Conservation (phyloP, 768 basidiomycete species). For the Boletus sp. region DNA sequence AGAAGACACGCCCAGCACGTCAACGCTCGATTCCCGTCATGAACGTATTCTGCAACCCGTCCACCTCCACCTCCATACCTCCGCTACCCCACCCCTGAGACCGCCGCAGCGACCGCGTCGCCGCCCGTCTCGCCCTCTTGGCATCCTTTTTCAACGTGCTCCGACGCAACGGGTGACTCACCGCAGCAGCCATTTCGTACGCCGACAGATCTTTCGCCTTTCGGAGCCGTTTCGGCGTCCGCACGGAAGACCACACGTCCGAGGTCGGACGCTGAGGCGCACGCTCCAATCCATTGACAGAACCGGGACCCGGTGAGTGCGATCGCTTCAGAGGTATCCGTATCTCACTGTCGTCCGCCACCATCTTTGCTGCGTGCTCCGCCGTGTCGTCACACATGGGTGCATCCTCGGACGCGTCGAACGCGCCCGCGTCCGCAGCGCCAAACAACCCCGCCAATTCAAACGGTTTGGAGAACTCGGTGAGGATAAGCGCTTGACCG, state of each 20-base stretch:
- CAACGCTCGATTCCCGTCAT: conserved; percentile 21
- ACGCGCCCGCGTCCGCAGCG: conserved; percentile 78
- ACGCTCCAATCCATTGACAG: neutral
- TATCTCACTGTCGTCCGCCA: conserved; percentile 39
- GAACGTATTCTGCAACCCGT: conserved; percentile 21
- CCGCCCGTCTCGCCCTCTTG: conserved; percentile 59
- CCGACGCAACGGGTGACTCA: conserved; percentile 49
- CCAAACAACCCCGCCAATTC: conserved; percentile 79
- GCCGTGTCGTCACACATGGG: conserved; percentile 46
- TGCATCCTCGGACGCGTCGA: conserved; percentile 33
- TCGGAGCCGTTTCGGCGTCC: conserved; percentile 58
- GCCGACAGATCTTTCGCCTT: conserved; percentile 52
- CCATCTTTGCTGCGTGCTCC: conserved; percentile 32
- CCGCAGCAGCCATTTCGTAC: conserved; percentile 50
- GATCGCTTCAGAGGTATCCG: conserved; percentile 32
- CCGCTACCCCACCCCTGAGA: neutral
- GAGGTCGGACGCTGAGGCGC: neutral
- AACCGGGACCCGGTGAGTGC: conserved; percentile 7
- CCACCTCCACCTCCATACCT: conserved; percentile 34
- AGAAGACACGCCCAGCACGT: no score
- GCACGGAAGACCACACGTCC: conserved; percentile 1
- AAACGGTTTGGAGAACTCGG: conserved; percentile 73
- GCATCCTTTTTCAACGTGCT: conserved; percentile 60
- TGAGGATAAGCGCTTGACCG: conserved; percentile 78
- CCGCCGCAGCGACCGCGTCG: conserved; percentile 27